Evolutionary conservation across 1,284 basidiomycete genomes (phyloP).

Genomic region (Bjerkandera adusta): DNA sequence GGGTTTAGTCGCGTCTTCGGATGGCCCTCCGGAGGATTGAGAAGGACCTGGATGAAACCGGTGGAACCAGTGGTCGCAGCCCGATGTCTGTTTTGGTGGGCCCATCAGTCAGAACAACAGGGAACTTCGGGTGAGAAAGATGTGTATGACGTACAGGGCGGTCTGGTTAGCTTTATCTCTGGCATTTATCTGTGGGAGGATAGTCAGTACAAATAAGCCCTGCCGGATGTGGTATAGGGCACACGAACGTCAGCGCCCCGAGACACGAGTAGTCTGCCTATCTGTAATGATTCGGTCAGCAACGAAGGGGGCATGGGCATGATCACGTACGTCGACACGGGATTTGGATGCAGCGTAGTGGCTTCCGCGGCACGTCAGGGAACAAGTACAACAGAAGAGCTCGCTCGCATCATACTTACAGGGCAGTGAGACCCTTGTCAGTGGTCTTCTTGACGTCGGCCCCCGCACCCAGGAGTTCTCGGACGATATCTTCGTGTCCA

Average conservation of each 20-base stretch:
- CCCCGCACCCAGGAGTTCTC: constrained; percentile 81
- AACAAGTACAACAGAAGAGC: constrained; percentile 6
- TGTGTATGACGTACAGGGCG: constrained; percentile 62
- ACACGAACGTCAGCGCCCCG: constrained; percentile 82
- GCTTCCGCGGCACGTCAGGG: constrained; percentile 38
- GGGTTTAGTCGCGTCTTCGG: constrained; percentile 86
- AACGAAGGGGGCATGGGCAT: background rate
- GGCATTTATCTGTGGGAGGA: constrained; percentile 72
- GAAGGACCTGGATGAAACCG: constrained; percentile 79
- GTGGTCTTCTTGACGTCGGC: constrained; percentile 82
- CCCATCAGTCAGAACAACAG: constrained; percentile 15
- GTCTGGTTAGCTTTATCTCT: constrained; percentile 89
- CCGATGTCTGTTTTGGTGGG: constrained; percentile 63
- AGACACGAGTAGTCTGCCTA: constrained; percentile 81
- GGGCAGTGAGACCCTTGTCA: constrained; percentile 82
- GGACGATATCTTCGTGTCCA: constrained; percentile 76
- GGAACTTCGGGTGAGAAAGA: constrained; percentile 17
- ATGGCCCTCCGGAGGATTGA: constrained; percentile 71
- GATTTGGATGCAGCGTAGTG: constrained; percentile 96
- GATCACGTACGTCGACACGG: constrained; percentile 67
- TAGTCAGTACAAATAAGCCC: background rate
- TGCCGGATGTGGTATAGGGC: constrained; percentile 1
- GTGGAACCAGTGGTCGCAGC: constrained; percentile 93
- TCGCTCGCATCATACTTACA: constrained; percentile 62
- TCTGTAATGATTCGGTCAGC: constrained; percentile 45